Evolutionary conservation across 2,329 filamentous ascomycete genomes (phyloP), one percentile per base, ranked within the genome.

Genomic region (Exutisphaerella laricina): DNA sequence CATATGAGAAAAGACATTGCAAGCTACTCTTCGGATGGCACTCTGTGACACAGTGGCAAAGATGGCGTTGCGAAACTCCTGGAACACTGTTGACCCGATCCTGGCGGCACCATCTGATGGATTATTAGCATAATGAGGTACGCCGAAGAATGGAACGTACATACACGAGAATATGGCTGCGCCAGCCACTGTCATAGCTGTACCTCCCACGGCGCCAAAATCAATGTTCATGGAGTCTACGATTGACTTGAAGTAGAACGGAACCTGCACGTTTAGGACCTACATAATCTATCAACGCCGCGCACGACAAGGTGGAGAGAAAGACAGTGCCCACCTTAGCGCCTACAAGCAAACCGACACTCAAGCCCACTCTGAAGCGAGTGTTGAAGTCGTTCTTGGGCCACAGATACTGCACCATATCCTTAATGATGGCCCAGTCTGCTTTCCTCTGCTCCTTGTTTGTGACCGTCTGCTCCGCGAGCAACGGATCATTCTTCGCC

Each of bases 141-240:
- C 1, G n/a, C 20, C n/a, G 4, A 13, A 14, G 3, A 17, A 4
- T 8, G 9, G 48, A 6, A 29, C 46, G 32, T 31, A 49, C 46
- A 55, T 44, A 49, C 46, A 55, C 43, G 88, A 92, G 53, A 98
- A 69, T 43, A 98, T 92, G 79, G 96, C 88, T 45, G 86, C 84
- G 3, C 92, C 90, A 8, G 88, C 92, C 5, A 95, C 83, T 0
- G 88, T 88, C 39, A 83, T 85, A 20, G 88, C 89, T 0, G 88
- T 95, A 5, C 88, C 89, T n/a, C 88, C 90, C 4, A 86, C 70
- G 12, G 84, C 76, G n/a, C 79, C 77, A 62, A 95, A 82, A 65
- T 98, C 92, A 55, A 98, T 78, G 64, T 98, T 98, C 88, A 98
- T 95, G 14, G 87, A 82, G 66, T 98, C 94, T 30, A 98, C 87